These are phyloP conservation scores for Aphanomyces astaci DNA, from an alignment of 352 stramenopile genomes.

Conservation along the genomic window DNA sequence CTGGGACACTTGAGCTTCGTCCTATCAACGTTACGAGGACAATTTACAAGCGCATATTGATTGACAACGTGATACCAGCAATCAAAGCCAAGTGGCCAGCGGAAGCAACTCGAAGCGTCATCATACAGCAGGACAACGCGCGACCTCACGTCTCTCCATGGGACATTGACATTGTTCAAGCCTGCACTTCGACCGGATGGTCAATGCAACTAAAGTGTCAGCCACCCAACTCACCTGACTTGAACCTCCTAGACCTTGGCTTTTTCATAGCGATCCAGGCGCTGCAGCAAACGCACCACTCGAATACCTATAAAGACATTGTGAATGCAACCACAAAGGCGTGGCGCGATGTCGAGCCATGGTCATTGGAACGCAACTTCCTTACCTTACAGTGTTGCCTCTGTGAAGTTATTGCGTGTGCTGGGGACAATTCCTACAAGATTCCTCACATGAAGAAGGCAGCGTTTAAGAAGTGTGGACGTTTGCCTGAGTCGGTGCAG, in stretches of 20 bases:
- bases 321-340: background rate
- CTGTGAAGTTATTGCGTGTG: too few species aligned
- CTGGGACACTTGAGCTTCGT: conserved; percentile 25
- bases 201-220: conserved; percentile 3
- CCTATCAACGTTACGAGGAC: conserved; percentile 14
- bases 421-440: too few species aligned
- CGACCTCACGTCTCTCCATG: background rate
- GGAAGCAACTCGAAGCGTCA: background rate
- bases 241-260: conserved; percentile 30
- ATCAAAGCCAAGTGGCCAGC: conserved; percentile 20
- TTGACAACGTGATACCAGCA: conserved; percentile 22
- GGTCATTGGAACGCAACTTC: background rate
- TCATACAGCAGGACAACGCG: background rate
- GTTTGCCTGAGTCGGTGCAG: too few species aligned
- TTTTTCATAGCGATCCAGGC: conserved; percentile 29
- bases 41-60: conserved; percentile 14
- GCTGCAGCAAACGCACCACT: background rate
- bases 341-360: too few species aligned
- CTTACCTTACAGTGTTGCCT: background rate
- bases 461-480: too few species aligned
- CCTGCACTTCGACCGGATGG: background rate
- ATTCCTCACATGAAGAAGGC: too few species aligned
- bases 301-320: background rate
- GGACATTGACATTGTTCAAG: background rate
- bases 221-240: conserved; percentile 28